Conservation (phyloP, 2,329 filamentous ascomycete genomes). For the Colletotrichum sp. region DNA sequence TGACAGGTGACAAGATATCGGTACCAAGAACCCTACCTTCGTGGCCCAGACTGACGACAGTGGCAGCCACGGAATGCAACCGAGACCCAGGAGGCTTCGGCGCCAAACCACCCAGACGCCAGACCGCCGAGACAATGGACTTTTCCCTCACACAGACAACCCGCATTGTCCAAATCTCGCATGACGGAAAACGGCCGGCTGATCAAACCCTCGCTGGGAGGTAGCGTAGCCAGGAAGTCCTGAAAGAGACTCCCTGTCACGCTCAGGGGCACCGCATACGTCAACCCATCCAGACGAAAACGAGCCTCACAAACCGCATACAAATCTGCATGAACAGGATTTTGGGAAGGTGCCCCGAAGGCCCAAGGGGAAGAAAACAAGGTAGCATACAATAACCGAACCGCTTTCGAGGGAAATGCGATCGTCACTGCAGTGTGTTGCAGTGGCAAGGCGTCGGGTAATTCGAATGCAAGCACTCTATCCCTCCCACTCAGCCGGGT, state of each 20-base stretch:
- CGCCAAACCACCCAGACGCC: background rate
- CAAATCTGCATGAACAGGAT: background rate
- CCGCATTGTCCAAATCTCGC: background rate
- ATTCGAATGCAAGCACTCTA: conserved; percentile 1
- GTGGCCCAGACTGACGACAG: background rate
- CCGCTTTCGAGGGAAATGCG: background rate
- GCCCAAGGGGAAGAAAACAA: background rate
- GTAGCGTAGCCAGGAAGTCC: background rate
- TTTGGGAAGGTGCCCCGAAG: background rate
- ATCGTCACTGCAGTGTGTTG: background rate
- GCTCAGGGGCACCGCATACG: background rate
- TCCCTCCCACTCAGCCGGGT: background rate
- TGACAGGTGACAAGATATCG: background rate
- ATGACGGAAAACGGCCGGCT: background rate
- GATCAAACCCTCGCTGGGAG: background rate
- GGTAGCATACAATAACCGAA: background rate
- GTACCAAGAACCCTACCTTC: background rate
- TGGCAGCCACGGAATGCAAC: background rate
- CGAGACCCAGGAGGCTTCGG: background rate
- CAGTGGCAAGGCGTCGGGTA: background rate
- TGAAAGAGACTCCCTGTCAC: background rate
- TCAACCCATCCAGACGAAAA: background rate
- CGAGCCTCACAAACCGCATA: background rate
- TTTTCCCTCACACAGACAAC: background rate
- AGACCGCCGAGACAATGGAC: background rate